Conservation (phyloP, 2,329 filamentous ascomycete species). For the Trichophaea hybrida region DNA sequence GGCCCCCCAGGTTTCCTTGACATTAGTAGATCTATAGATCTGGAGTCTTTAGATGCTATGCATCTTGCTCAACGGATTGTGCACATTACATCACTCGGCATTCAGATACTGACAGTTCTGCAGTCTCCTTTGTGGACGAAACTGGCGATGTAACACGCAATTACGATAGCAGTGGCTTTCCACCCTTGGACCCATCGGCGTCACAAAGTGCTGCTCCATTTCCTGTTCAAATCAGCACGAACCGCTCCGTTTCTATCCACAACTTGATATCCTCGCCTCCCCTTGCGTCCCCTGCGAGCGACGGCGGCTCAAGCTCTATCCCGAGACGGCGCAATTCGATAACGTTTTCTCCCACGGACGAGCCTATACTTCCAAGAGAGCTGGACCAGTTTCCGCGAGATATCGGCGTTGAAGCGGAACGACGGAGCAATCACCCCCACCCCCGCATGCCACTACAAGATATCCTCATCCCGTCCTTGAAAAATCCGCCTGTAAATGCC, state of each 20-base stretch:
- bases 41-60: no score
- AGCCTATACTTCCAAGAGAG: not conserved
- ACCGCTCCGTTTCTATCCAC: not conserved
- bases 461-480: not conserved
- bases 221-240: not conserved
- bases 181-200: not conserved
- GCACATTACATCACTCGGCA: not conserved
- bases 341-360: not conserved
- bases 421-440: not conserved
- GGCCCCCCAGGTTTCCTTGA: no score
- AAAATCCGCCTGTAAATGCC: not conserved
- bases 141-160: constrained; percentile 2
- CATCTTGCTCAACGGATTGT: no score
- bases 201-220: not conserved
- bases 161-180: not conserved
- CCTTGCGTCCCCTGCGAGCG: not conserved
- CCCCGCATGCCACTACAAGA: not conserved
- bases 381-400: not conserved
- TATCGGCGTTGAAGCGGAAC: not conserved
- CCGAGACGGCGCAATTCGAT: not conserved
- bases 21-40: no score
- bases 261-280: not conserved
- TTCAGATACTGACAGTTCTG: not conserved
- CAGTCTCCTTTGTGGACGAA: constrained; percentile 6
- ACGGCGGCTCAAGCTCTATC: not conserved